Conservation (phyloP, 257 asterid species). For the Perilla frutescens region DNA sequence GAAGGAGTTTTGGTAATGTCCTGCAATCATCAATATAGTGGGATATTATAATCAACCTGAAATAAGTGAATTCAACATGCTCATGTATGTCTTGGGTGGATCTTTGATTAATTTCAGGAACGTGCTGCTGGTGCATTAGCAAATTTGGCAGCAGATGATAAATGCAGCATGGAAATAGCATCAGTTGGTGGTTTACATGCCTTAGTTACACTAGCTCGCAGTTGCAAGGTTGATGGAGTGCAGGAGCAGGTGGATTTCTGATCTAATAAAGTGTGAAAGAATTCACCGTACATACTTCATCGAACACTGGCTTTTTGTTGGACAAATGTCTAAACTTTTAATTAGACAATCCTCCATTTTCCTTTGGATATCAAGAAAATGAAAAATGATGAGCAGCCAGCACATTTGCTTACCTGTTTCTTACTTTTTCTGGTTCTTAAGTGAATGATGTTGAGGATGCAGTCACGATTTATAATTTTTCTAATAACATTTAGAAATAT, state of each 20-base stretch:
- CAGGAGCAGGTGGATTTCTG: constrained; percentile 75
- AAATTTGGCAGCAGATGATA: constrained; percentile 94
- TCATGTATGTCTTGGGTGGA: not conserved
- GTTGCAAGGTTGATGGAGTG: constrained; percentile 81
- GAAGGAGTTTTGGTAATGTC: constrained; percentile 80
- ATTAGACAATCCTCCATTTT: not conserved
- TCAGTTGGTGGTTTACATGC: constrained; percentile 77
- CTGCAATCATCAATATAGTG: not conserved
- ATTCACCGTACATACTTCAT: constrained; percentile 6
- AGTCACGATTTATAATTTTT: too few relatives aligned
- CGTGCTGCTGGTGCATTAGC: constrained; percentile 95
- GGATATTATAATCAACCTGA: too few relatives aligned
- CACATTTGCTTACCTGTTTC: not conserved
- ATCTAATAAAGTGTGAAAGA: constrained; percentile 2
- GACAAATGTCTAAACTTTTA: not conserved
- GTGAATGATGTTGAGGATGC: not conserved
- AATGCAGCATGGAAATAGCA: constrained; percentile 86
- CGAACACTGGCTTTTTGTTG: constrained; percentile 12
- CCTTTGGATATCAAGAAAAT: not conserved
- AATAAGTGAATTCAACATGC: too few relatives aligned
- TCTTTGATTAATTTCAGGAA: constrained; percentile 58
- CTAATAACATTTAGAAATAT: not conserved
- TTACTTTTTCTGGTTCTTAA: not conserved
- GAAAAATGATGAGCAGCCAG: not conserved
- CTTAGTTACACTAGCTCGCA: constrained; percentile 73